Base-by-base conservation (phyloP, 129 eudicot species). In the Escallonia rubra region DNA sequence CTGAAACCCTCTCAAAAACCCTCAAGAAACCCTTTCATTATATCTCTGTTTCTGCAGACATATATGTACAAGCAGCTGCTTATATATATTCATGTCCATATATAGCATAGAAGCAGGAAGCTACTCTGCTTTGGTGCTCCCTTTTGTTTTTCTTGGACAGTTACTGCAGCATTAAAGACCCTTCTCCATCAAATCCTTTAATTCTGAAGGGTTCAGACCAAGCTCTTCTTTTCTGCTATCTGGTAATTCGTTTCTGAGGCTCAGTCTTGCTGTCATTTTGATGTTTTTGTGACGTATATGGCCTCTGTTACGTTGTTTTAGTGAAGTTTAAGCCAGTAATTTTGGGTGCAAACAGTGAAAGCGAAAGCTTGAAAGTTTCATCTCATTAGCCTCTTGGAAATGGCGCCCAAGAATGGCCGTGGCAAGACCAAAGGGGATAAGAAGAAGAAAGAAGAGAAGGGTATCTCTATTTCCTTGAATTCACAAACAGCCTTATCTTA, bases 401-500 rank as follows among this genome's bases (percentile, higher is more conserved):
- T 94, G 99, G 99, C 97, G 64, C 99, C 97, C 5, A 94, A 94
- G 90, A 87, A 78, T 74, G 91, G 93, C 57, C 88, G 93, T 61
- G 97, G 99, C 65, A 94, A 85, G 86, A 78, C 84, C 43, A 94
- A 87, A 77, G 99, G 99, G 52, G 99, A 89, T 72, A 89, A 87
- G 99, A 94, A 85, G 90, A 94, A 94, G 96, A 94, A 94, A 81
- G 99, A 94, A 79, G 99, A 94, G 76, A 94, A 94, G 79, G 95
- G 99, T 94, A 83, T 41, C 6, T 12, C 58, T 38, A 41, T 3
- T 68, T 14, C 2, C 44, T 15, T 39, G 5, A 8, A 65, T 15
- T 13, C 51, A 43, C 53, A 13, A 2, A 38, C 5, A 59, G 13
- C 6, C n/a, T 10, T 49, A 9, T 4, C 14, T 7, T 62, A 10